A percentile compares a stretch with the other conserved stretches of the same genome.
Conservation (phyloP, 257 asterid species). For the Solanum bulbocastanum region DNA sequence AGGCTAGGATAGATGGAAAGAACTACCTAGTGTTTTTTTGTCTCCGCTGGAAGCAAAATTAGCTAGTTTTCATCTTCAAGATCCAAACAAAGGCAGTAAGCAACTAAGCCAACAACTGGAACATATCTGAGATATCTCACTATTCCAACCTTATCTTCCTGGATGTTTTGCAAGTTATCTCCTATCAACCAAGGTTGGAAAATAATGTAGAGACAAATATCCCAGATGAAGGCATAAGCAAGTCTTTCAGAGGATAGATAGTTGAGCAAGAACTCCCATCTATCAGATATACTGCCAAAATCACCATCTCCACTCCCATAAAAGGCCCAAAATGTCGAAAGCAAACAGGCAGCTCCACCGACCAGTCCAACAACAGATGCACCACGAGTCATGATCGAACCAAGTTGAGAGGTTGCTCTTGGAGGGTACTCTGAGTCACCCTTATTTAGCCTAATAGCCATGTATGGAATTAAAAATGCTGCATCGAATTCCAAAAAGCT, state of each 20-base stretch:
- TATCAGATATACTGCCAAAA: constrained; percentile 46
- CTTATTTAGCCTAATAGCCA: constrained; percentile 76
- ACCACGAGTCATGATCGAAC: constrained; percentile 53
- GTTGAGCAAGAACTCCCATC: constrained; percentile 50
- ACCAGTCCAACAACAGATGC: constrained; percentile 60
- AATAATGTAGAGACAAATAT: constrained; percentile 48
- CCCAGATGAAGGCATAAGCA: constrained; percentile 96
- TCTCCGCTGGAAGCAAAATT: not conserved
- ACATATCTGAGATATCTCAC: constrained; percentile 58
- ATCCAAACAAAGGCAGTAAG: constrained; percentile 63
- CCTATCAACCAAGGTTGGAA: constrained; percentile 97
- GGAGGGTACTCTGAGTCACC: constrained; percentile 22
- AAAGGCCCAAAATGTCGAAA: constrained; percentile 62
- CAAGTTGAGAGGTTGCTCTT: constrained; percentile 41
- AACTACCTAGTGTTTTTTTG: not conserved
- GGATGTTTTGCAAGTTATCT: constrained; percentile 55
- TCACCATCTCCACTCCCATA: constrained; percentile 67
- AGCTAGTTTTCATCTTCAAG: constrained; percentile 25
- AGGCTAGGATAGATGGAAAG: not conserved
- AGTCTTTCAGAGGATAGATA: constrained; percentile 74
- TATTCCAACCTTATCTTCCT: constrained; percentile 32
- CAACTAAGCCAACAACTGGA: constrained; percentile 66
- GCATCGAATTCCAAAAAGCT: constrained; percentile 6
- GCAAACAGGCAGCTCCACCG: constrained; percentile 50
- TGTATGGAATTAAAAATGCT: constrained; percentile 91